Evolutionary conservation across 1,284 basidiomycete genomes (phyloP), one percentile per base, ranked within the genome.

Genomic region (Apiotrichum brassicae): DNA sequence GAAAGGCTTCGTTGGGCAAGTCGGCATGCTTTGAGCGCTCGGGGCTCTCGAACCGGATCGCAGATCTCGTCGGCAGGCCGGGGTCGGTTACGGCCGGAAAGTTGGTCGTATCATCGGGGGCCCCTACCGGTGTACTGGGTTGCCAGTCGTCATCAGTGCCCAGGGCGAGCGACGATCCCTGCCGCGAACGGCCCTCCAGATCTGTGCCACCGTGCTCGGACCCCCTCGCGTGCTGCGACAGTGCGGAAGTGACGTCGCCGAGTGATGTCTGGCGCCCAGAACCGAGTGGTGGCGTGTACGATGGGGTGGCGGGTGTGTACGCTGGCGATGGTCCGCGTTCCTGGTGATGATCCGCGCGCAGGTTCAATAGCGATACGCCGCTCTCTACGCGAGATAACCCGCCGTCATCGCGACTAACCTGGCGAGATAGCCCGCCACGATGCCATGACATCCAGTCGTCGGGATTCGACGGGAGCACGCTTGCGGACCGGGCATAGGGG

Each of bases 271-370:
- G 42, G 26, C 22, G 28, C 18, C 26, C 26, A 24, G 22, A 14
- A 6, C 22, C 23, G 16, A 18, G 9, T 4, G 37, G 12, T 26
- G 13, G 23, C 14, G n/a, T 20, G 18, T 7, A 44, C 11, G 52
- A 32, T 1, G 45, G 30, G 13, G 35, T 24, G 22, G 52, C 6
- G 18, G 65, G 59, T 0, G 68, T 70, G 45, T 73, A 73, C 2
- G 73, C 72, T 4, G 72, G 73, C 2, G 70, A 70, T 5, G 71
- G 72, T 3, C 72, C 73, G 35, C 71, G 52, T 14, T 68, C 60
- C 12, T 41, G 42, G 19, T 35, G 16, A 24, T 37, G 16, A 9
- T 42, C 40, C 12, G 4, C 14, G 11, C 43, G 43, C 42, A 44
- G 43, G 14, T 39, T 43, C 11, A 43, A 37, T 2, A 49, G 32